These are phyloP conservation scores for Colletotrichum scovillei DNA, from an alignment of 2,329 filamentous ascomycete genomes.

Conservation along the genomic window DNA sequence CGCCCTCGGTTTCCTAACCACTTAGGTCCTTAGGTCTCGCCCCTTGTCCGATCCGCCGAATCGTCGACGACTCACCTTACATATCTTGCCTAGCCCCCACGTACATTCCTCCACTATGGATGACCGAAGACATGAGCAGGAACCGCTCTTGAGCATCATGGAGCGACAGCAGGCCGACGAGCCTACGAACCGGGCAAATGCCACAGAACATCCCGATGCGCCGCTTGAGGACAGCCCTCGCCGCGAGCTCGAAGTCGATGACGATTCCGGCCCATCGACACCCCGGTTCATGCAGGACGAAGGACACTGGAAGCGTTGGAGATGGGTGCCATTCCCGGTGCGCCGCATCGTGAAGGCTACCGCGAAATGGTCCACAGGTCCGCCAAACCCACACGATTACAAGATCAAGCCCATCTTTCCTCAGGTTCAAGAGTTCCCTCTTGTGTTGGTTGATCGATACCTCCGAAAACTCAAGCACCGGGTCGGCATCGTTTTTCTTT, in stretches of 20 bases:
- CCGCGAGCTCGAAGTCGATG: conserved; percentile 59
- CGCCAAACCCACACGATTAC: conserved; percentile 61
- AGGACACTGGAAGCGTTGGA: conserved; percentile 59
- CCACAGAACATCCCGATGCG: conserved; percentile 53
- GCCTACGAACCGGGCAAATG: conserved; percentile 32
- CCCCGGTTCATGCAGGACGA: conserved; percentile 72
- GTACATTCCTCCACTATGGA: conserved; percentile 42
- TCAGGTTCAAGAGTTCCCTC: conserved; percentile 73
- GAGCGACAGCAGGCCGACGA: conserved; percentile 44
- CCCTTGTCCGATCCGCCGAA: conserved; percentile 23
- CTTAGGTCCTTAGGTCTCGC: conserved; percentile 26
- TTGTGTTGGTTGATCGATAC: conserved; percentile 70
- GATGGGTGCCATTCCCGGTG: conserved; percentile 69
- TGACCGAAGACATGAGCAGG: conserved; percentile 45
- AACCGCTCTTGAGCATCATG: conserved; percentile 52
- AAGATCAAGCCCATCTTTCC: conserved; percentile 73
- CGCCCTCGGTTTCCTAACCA: conserved; percentile 24
- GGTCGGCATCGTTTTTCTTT: conserved; percentile 66
- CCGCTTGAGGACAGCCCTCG: conserved; percentile 49
- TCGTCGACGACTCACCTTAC: conserved; percentile 20
- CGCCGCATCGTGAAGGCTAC: conserved; percentile 57
- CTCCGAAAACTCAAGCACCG: conserved; percentile 71
- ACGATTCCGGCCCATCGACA: conserved; percentile 58
- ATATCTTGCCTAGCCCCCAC: conserved; percentile 25
- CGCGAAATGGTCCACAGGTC: conserved; percentile 66